phyloP scores from a whole-genome alignment of 140 eudicot genomes.

The Erigeron philadelphicus region DNA sequence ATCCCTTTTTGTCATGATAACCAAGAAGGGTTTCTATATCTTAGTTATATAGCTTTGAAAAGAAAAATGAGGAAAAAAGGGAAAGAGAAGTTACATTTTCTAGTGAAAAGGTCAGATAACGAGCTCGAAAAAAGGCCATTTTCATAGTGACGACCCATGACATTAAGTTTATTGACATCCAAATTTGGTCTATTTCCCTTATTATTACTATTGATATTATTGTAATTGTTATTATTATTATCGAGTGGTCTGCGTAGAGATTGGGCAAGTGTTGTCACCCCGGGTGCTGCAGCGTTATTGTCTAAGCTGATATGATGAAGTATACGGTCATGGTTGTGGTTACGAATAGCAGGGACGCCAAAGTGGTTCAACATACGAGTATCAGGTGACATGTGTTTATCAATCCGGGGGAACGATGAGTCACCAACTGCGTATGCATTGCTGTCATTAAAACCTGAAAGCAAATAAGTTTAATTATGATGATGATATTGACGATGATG shows the following conservation, averaged over 20 bases:
- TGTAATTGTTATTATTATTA: conserved; percentile 18
- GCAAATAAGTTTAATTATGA: neutral
- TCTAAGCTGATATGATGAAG: conserved; percentile 39
- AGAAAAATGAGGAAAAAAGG: neutral
- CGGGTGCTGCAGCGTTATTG: conserved; percentile 43
- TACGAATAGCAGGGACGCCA: conserved; percentile 35
- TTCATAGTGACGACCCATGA: conserved; percentile 52
- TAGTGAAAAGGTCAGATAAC: conserved; percentile 61
- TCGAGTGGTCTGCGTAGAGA: conserved; percentile 46
- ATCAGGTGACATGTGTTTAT: conserved; percentile 46
- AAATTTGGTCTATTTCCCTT: conserved; percentile 33
- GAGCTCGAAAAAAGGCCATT: conserved; percentile 90
- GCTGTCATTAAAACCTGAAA: conserved; percentile 48
- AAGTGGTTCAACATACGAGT: conserved; percentile 42
- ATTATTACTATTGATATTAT: conserved; percentile 20
- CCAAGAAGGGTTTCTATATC: neutral
- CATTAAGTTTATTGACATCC: conserved; percentile 37
- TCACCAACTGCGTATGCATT: conserved; percentile 36
- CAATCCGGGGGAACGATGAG: conserved; percentile 38
- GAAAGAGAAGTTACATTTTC: conserved; percentile 48
- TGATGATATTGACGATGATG: neutral
- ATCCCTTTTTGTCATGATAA: neutral
- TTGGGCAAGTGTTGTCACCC: conserved; percentile 40
- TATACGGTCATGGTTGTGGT: conserved; percentile 39
- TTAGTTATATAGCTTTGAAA: neutral